Evolutionary conservation across 2,329 filamentous ascomycete species (phyloP).

Genomic region (Colletotrichum tofieldiae): DNA sequence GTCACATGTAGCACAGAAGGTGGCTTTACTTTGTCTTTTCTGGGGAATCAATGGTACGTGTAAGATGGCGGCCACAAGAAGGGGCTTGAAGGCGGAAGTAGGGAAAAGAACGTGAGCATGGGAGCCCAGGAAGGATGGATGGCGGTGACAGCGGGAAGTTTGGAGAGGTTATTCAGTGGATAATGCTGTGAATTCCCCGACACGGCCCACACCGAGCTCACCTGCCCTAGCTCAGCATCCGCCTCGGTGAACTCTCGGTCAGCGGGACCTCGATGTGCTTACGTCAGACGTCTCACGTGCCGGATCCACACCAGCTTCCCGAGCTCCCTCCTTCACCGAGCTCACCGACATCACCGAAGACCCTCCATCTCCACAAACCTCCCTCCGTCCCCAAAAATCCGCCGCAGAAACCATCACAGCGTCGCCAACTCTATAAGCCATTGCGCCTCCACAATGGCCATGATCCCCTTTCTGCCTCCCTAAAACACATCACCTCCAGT

Average conservation of each 20-base stretch:
- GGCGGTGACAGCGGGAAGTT: slow-evolving; percentile 39
- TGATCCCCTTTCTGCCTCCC: slow-evolving; percentile 36
- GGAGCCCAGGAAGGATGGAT: slow-evolving; percentile 17
- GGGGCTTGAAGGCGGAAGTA: neutral
- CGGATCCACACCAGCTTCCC: slow-evolving; percentile 19
- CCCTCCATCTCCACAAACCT: slow-evolving; percentile 24
- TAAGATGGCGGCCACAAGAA: neutral
- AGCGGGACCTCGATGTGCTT: neutral
- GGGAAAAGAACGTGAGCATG: slow-evolving; percentile 12
- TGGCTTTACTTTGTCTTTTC: neutral
- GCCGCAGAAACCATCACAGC: slow-evolving; percentile 65
- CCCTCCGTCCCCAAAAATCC: slow-evolving; percentile 60
- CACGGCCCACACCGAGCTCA: slow-evolving; percentile 10
- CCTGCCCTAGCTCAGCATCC: neutral
- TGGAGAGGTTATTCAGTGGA: slow-evolving; percentile 41
- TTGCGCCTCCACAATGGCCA: slow-evolving; percentile 53
- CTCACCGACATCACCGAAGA: slow-evolving; percentile 41
- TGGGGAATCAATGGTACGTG: neutral
- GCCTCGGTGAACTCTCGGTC: neutral
- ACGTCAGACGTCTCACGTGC: slow-evolving; percentile 13
- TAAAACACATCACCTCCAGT: slow-evolving; percentile 11
- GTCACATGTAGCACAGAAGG: neutral
- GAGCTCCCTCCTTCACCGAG: slow-evolving; percentile 23
- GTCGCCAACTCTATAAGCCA: slow-evolving; percentile 48
- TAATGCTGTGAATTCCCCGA: slow-evolving; percentile 31